Evolutionary conservation across 83 land plant genomes (phyloP), one percentile per base, ranked within the genome.

Genomic region (Isoetes engelmannii): DNA sequence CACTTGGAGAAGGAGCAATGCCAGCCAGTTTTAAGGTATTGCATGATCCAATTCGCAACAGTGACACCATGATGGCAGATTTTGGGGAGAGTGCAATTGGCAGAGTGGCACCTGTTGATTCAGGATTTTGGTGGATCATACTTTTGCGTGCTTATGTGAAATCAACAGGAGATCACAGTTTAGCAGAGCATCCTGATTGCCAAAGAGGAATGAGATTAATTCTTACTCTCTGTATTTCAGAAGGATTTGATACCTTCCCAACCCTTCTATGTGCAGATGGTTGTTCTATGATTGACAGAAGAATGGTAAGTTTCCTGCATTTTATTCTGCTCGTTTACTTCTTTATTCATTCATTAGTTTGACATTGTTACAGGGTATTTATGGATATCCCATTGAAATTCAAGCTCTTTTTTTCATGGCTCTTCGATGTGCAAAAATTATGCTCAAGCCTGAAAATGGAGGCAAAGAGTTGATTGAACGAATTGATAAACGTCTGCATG

Each of bases 341-440:
- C n/a, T n/a, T n/a, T n/a, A n/a, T n/a, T n/a, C n/a, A n/a, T n/a
- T n/a, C n/a, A n/a, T n/a, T n/a, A n/a, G n/a, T n/a, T n/a, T 71
- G 75, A 21, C n/a, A n/a, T n/a, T n/a, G n/a, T n/a, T n/a, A n/a
- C 80, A 85, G 88, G 88, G 88, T 65, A 78, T 87, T 3, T 87
- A 87, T 71, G 90, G 90, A 3, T 87, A 87, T 61, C 90, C 90
- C 6, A 84, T 87, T 61, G 90, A 87, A 48, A 87, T 87, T 7
- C 90, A 87, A 70, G 77, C 87, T 7, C 80, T 87, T 56, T 87
- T 87, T 75, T 87, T 82, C 57, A 84, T 87, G 90, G 83, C 90
- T 20, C 72, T 87, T 61, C 80, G 85, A 41, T 82, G 82, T 57
- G 87, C 90, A 45, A 73, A 75, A 61, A 18, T 45, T 45, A 59